These are phyloP conservation scores for Trichoderma parareesei DNA, from an alignment of 495 filamentous ascomycete species.

Conservation along the genomic window DNA sequence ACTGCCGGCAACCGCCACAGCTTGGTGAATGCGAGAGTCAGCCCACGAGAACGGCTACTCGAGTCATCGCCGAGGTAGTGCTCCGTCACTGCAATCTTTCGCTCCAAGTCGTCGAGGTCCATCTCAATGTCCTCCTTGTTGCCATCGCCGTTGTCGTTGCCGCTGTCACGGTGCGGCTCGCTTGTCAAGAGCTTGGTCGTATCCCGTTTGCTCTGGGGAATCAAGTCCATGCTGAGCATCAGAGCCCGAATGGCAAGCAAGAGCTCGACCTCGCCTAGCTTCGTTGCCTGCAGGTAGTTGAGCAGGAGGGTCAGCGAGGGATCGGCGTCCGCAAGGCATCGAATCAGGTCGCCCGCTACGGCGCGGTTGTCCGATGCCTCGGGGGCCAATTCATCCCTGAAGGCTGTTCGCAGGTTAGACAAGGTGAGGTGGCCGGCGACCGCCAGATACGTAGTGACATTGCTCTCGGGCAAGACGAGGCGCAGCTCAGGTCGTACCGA, in stretches of 20 bases:
- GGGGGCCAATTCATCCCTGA: slow-evolving; percentile 40
- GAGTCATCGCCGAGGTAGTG: slow-evolving; percentile 40
- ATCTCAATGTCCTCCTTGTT: slow-evolving; percentile 33
- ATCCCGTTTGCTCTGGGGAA: slow-evolving; percentile 28
- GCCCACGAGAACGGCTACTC: slow-evolving; percentile 32
- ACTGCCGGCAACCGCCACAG: slow-evolving; percentile 54
- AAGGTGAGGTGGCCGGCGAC: slow-evolving; percentile 53
- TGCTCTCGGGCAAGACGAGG: slow-evolving; percentile 41
- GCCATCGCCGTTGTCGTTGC: slow-evolving; percentile 13
- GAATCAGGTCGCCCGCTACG: slow-evolving; percentile 49
- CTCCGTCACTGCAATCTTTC: slow-evolving; percentile 42
- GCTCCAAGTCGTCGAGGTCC: slow-evolving; percentile 41
- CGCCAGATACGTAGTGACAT: slow-evolving; percentile 54
- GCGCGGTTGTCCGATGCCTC: slow-evolving; percentile 21
- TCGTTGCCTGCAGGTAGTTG: slow-evolving; percentile 44
- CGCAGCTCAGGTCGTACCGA: slow-evolving; percentile 30
- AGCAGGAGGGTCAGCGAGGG: slow-evolving; percentile 51
- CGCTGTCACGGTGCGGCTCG: slow-evolving; percentile 23
- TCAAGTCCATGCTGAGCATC: slow-evolving; percentile 42
- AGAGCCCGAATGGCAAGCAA: slow-evolving; percentile 39
- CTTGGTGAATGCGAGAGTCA: slow-evolving; percentile 50
- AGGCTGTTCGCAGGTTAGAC: slow-evolving; percentile 52
- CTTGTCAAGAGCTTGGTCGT: slow-evolving; percentile 31
- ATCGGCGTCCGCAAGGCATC: slow-evolving; percentile 52
- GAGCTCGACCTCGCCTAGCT: slow-evolving; percentile 38